Conservation (phyloP, 1,284 basidiomycete species). For the Somion occarium region DNA sequence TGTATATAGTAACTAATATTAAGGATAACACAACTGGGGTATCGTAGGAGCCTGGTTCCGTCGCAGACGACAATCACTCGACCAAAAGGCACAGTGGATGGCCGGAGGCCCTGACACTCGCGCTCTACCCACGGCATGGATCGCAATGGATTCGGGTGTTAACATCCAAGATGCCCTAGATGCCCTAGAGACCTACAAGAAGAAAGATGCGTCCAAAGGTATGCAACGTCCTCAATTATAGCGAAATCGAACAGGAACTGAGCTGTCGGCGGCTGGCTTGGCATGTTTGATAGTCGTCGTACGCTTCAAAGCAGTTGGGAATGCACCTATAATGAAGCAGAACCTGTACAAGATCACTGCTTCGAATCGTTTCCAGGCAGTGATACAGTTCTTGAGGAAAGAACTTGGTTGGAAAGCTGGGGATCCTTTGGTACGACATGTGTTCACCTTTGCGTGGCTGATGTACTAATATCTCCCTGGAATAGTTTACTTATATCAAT, state of each 20-base stretch:
- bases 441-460: background rate
- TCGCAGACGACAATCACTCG: background rate
- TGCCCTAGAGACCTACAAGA: conserved; percentile 80
- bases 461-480: background rate
- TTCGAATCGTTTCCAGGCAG: conserved; percentile 91
- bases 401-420: conserved; percentile 87
- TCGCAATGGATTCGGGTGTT: conserved; percentile 37
- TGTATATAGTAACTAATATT: too few relatives aligned
- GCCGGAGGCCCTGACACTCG: conserved; percentile 35
- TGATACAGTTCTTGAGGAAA: conserved; percentile 89
- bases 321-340: conserved; percentile 97
- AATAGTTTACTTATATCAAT: conserved; percentile 97
- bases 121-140: conserved; percentile 38
- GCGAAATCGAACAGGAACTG: background rate
- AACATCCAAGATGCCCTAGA: conserved; percentile 52
- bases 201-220: conserved; percentile 83
- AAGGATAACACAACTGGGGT: too few relatives aligned
- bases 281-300: conserved; percentile 63
- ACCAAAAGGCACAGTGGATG: background rate
- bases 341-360: conserved; percentile 98
- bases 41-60: background rate
- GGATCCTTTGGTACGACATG: conserved; percentile 78
- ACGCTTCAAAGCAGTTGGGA: conserved; percentile 97
- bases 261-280: background rate
- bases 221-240: conserved; percentile 14